Percentiles rank a stretch among this genome's conserved stretches.
These are phyloP conservation scores for Pezizomycotina sp. DNA, from an alignment of 2,329 filamentous ascomycete species.

Conservation along the genomic window DNA sequence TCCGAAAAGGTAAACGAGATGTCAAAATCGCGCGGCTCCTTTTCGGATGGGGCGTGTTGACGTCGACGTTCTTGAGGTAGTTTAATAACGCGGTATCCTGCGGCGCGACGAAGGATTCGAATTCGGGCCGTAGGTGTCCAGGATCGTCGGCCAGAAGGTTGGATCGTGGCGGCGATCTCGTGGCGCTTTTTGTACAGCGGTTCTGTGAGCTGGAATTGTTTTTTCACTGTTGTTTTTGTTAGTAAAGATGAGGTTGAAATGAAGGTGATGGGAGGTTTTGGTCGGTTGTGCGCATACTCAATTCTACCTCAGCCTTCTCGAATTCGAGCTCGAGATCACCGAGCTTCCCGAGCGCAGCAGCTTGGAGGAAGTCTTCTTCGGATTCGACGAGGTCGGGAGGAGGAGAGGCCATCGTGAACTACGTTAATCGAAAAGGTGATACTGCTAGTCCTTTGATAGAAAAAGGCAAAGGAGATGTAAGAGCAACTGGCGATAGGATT, in stretches of 20 bases:
- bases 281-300: conserved; percentile 41
- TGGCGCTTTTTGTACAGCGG: conserved; percentile 63
- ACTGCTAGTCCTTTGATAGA: no score
- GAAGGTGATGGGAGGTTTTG: conserved; percentile 6
- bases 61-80: conserved; percentile 49
- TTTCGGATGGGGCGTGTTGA: conserved; percentile 36
- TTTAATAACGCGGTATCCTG: conserved; percentile 58
- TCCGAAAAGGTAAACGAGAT: conserved; percentile 56
- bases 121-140: conserved; percentile 56
- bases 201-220: conserved; percentile 50
- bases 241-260: conserved; percentile 6
- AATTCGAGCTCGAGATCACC: conserved; percentile 68
- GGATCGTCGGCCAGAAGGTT: conserved; percentile 87
- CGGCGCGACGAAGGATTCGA: conserved; percentile 77
- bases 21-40: conserved; percentile 61
- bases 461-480: no score
- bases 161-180: conserved; percentile 52
- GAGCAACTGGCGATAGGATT: no score
- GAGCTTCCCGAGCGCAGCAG: conserved; percentile 66
- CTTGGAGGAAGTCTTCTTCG: conserved; percentile 46
- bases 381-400: conserved; percentile 29
- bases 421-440: no score
- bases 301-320: conserved; percentile 63
- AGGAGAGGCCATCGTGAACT: no score
- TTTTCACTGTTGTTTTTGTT: conserved; percentile 41